Base-by-base conservation (phyloP, 441 rosid species). In the Gossypium davidsonii region DNA sequence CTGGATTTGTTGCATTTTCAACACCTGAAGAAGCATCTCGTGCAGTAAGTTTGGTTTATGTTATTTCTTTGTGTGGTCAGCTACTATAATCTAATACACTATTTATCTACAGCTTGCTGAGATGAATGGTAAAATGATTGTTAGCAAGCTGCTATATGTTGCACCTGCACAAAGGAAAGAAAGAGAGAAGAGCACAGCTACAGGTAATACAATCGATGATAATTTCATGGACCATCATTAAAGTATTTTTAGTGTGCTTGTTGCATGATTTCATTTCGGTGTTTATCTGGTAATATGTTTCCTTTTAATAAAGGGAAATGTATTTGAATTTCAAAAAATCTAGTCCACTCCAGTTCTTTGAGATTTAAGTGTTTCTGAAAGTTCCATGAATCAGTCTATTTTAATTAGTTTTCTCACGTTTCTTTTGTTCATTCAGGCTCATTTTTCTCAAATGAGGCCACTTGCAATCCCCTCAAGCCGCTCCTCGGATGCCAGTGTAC, bases 1-100 rank as follows among this genome's bases (percentile, higher is more conserved):
- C 94, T 76, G 94, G 91, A 18, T 89, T 89, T 82, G 94, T 89
- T 5, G 88, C 94, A 25, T 89, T 89, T 77, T 79, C 90, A 69
- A 78, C 84, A 71, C 87, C 90, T 7, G 94, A 89, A 63, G 91
- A 89, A 77, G 90, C 94, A 72, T 70, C 89, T 48, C 81, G 56
- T 74, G 91, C 94, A 59, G 94, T 89, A 81, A 82, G 90, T 79
- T 23, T 21, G 31, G 63, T 25, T 62, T 69, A 31, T 37, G 73
- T 20, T n/a, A 17, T 71, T 4, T 26, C 14, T 70, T 5, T 63
- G 2, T 60, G 44, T 28, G 12, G 20, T 66, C 20, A n/a, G 51
- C 11, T 8, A 12, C 14, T 14, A 51, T 60, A 44, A 60, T 17
- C 46, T 23, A 71, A 34, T 25, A n/a, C 20, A n/a, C 56, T 31